Evolutionary conservation across 306 rosid species (phyloP).

Genomic region (Lathyrus oleraceus): DNA sequence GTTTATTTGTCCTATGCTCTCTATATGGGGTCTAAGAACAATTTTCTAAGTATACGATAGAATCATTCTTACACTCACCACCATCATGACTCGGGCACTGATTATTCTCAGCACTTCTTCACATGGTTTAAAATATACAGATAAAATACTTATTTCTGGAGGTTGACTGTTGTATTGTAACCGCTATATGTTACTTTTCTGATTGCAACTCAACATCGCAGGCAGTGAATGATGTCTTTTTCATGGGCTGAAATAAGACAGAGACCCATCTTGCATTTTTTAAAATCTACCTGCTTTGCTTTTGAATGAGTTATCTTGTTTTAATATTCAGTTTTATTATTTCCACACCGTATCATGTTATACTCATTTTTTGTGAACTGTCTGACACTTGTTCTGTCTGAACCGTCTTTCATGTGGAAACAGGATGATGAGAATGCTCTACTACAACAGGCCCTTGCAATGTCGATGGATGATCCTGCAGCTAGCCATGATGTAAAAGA

Average conservation of each 20-base stretch:
- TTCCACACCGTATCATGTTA: background rate
- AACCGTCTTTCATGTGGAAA: constrained; percentile 28
- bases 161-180: constrained; percentile 14
- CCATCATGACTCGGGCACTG: background rate
- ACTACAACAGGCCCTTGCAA: constrained; percentile 96
- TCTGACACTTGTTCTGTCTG: constrained; percentile 10
- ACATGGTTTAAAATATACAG: background rate
- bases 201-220: background rate
- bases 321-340: background rate
- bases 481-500: constrained; percentile 63
- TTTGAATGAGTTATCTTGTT: background rate
- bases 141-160: constrained; percentile 10
- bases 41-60: background rate
- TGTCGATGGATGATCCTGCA: constrained; percentile 96
- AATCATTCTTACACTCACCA: constrained; percentile 13
- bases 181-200: constrained; percentile 4
- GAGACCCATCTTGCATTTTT: background rate
- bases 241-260: constrained; percentile 8
- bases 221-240: background rate
- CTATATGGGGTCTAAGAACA: constrained; percentile 18
- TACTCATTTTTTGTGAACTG: constrained; percentile 4
- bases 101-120: background rate
- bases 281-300: constrained; percentile 14
- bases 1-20: constrained; percentile 1
- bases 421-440: constrained; percentile 80